Base-by-base conservation (phyloP, 2,329 filamentous ascomycete genomes). In the Epichloe hybrida region DNA sequence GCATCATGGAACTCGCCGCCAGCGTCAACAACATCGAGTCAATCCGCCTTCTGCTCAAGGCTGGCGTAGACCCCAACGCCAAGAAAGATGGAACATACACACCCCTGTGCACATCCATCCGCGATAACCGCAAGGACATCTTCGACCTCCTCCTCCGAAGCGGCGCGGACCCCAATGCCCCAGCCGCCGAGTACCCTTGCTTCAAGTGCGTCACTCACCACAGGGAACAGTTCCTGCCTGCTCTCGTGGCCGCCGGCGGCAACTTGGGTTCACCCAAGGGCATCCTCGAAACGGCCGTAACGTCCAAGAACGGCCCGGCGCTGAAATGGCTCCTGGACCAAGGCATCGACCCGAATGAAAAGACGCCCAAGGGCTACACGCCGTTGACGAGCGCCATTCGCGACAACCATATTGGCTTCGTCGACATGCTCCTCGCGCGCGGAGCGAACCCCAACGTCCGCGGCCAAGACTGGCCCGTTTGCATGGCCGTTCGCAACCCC, bases 161-260 rank as follows among this genome's bases (percentile, higher is more conserved):
- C 56, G 74, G 77, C 3, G 82, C 81, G 0, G 75, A 84, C 54
- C 79, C 81, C 13, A 85, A 86, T 57, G 62, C 79, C 0, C 73
- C 73, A 6, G 79, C 80, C 0, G 73, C 76, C 44, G 81, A 85
- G 59, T 84, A 81, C 58, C 82, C 82, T 0, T 70, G 75, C 4
- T 84, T 81, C 71, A 84, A 85, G 61, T 84, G 81, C 54, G 74
- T 86, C 23, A 84, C 81, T 0, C 81, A 85, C 60, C 74, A 80
- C 60, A 73, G 81, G 23, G 66, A 76, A 0, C 77, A 84, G 17
- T 77, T 79, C 59, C 69, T 86, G 0, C 76, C 79, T 0, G 67
- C 73, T 5, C 69, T 86, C 1, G 67, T 83, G 0, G 72, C 74
- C 5, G 80, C 81, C 0, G 82, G 82, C 1, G 79, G 70, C 11